Conservation (phyloP, 139 green algal species). For the Chlorella sorokiniana region DNA sequence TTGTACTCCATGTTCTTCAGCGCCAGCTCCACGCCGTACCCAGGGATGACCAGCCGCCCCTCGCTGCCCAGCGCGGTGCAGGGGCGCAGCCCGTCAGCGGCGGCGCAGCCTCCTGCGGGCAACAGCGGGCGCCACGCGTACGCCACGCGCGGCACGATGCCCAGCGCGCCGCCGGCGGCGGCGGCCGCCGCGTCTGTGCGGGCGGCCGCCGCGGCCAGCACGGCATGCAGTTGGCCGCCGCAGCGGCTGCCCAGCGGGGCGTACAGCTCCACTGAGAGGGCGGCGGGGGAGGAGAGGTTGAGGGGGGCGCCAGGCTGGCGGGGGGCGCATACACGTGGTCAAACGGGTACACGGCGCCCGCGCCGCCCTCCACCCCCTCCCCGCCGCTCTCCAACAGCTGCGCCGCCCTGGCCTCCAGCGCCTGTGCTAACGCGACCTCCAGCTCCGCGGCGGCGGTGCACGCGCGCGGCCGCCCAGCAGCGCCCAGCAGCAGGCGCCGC, state of each 20-base stretch:
- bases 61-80: constrained; percentile 42
- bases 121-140: constrained; percentile 74
- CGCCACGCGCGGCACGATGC: constrained; percentile 16
- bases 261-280: constrained; percentile 18
- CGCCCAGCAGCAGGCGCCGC: constrained; percentile 25
- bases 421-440: background rate
- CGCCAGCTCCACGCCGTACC: constrained; percentile 93
- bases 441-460: background rate
- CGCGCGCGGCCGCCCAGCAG: constrained; percentile 10
- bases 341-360: constrained; percentile 51
- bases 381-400: background rate
- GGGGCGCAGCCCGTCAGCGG: background rate
- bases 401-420: background rate
- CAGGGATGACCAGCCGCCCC: constrained; percentile 59
- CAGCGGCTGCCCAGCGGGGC: background rate
- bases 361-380: background rate
- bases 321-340: constrained; percentile 62
- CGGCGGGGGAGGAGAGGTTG: background rate
- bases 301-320: background rate
- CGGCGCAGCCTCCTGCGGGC: constrained; percentile 8
- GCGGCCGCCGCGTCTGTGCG: constrained; percentile 60
- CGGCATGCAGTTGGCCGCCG: constrained; percentile 1
- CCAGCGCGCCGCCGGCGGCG: background rate
- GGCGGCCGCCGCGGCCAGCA: constrained; percentile 67
- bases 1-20: constrained; percentile 99